These are phyloP conservation scores for Fusarium musae DNA, from an alignment of 2,329 filamentous ascomycete species.

Conservation along the genomic window DNA sequence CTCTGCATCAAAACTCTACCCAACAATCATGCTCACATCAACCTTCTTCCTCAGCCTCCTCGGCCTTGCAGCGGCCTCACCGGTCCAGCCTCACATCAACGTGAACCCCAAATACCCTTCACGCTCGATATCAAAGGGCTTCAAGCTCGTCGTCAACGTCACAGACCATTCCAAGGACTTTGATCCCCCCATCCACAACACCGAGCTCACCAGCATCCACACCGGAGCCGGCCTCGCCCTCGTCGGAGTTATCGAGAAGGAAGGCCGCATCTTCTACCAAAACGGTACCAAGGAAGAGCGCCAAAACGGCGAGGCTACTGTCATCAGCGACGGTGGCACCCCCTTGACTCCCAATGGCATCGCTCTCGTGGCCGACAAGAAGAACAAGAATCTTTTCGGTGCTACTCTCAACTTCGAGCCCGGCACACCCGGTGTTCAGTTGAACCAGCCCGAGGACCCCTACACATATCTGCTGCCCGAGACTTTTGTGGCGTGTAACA, in stretches of 20 bases:
- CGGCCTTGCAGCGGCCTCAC: conserved; percentile 41
- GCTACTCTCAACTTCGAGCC: conserved; percentile 48
- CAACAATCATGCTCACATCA: conserved; percentile 38
- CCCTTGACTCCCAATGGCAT: conserved; percentile 54
- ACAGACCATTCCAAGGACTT: conserved; percentile 55
- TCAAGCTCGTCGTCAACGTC: conserved; percentile 58
- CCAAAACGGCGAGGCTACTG: conserved; percentile 45
- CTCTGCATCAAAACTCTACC: background rate
- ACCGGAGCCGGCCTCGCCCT: conserved; percentile 55
- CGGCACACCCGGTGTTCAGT: conserved; percentile 51
- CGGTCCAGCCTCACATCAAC: conserved; percentile 27
- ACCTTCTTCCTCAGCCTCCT: conserved; percentile 41
- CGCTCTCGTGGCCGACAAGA: conserved; percentile 43
- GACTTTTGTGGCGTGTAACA: conserved; percentile 56
- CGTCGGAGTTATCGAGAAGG: conserved; percentile 49
- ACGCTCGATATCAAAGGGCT: conserved; percentile 46
- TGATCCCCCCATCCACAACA: conserved; percentile 54
- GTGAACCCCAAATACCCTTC: conserved; percentile 27
- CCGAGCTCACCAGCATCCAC: conserved; percentile 55
- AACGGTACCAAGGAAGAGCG: conserved; percentile 58
- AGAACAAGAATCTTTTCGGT: conserved; percentile 48
- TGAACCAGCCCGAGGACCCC: conserved; percentile 40
- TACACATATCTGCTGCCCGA: conserved; percentile 49
- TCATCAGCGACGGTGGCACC: conserved; percentile 55
- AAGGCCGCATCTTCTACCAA: conserved; percentile 57